Conservation (phyloP, 495 filamentous ascomycete genomes). For the Aspergillus asperescens region DNA sequence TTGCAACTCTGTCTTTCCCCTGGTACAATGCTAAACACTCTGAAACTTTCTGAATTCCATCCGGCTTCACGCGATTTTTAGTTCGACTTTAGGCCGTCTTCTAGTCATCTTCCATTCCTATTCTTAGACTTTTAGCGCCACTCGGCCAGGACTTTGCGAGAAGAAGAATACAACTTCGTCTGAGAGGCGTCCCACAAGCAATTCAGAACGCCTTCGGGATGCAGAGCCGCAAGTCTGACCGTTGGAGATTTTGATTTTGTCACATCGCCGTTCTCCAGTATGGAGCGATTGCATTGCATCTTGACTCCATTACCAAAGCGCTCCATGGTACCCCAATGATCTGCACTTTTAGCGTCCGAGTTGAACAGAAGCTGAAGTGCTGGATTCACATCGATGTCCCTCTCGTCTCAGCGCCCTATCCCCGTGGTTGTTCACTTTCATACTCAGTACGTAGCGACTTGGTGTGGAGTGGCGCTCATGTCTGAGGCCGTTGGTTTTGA, state of each 20-base stretch:
- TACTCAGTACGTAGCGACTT: no score
- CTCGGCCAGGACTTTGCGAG: background rate
- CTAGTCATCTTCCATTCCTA: conserved; percentile 12
- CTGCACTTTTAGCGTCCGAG: background rate
- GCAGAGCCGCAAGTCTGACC: conserved; percentile 4
- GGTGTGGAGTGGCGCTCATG: no score
- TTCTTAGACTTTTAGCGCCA: conserved; percentile 12
- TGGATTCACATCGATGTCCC: no score
- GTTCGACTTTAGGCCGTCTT: background rate
- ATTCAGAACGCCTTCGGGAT: background rate
- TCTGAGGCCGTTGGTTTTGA: no score
- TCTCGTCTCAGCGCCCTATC: no score
- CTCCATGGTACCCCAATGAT: background rate
- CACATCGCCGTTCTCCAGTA: background rate
- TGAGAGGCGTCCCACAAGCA: conserved; percentile 7
- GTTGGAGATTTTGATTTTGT: background rate
- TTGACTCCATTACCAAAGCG: background rate
- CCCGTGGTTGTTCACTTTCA: no score
- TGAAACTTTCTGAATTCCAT: background rate
- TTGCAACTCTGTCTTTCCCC: background rate
- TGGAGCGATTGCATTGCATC: background rate
- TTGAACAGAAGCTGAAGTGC: no score
- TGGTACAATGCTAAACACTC: no score
- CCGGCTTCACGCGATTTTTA: background rate
- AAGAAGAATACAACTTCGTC: no score